Percentiles rank a stretch among this genome's conserved stretches.
Conservation (phyloP, 2,329 filamentous ascomycete species). For the Chaetomium strumarium region DNA sequence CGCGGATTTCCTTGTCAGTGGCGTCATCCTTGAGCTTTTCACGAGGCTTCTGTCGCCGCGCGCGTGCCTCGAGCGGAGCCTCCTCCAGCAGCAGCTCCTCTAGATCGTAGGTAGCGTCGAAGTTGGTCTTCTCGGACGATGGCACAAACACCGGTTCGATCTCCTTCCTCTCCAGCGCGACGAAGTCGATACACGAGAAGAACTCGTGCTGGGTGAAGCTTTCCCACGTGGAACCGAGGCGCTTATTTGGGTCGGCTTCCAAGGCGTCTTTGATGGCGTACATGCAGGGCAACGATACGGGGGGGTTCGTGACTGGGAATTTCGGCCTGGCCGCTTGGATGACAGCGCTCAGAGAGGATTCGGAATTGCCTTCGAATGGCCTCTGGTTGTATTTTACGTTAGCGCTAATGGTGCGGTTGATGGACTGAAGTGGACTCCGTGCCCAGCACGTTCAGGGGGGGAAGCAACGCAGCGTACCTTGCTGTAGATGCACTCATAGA, state of each 20-base stretch:
- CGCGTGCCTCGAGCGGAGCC: slow-evolving; percentile 86
- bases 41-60: slow-evolving; percentile 86
- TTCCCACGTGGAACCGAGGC: slow-evolving; percentile 82
- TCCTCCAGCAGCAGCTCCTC: slow-evolving; percentile 92
- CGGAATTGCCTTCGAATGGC: slow-evolving; percentile 86
- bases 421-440: not conserved
- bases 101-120: slow-evolving; percentile 95
- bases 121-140: slow-evolving; percentile 97
- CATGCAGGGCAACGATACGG: slow-evolving; percentile 80
- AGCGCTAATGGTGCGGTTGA: slow-evolving; percentile 22
- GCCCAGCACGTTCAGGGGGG: not conserved
- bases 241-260: slow-evolving; percentile 69
- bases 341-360: slow-evolving; percentile 70
- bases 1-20: slow-evolving; percentile 87
- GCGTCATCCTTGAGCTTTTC: slow-evolving; percentile 91
- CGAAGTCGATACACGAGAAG: slow-evolving; percentile 81
- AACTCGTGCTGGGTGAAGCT: slow-evolving; percentile 85
- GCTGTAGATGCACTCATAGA: slow-evolving; percentile 99
- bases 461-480: slow-evolving; percentile 56
- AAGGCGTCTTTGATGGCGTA: slow-evolving; percentile 82
- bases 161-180: slow-evolving; percentile 74
- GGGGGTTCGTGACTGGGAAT: slow-evolving; percentile 87
- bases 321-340: slow-evolving; percentile 78
- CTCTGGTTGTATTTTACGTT: slow-evolving; percentile 50
- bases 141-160: slow-evolving; percentile 88